These are phyloP conservation scores for Prunus campanulata DNA, from an alignment of 306 rosid genomes.

Conservation along the genomic window DNA sequence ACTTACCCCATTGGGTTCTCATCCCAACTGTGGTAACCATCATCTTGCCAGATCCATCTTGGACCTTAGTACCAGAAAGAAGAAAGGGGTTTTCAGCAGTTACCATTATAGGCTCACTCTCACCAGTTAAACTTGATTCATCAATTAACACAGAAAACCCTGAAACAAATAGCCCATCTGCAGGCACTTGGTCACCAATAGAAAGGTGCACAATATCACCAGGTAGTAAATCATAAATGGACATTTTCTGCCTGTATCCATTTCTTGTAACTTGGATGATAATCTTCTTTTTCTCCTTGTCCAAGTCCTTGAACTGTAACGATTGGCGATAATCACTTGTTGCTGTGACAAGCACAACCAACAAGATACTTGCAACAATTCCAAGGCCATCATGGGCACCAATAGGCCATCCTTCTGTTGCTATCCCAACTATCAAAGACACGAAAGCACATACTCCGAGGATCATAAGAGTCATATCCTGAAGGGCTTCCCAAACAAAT, in stretches of 20 bases:
- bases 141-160: constrained; percentile 85
- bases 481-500: constrained; percentile 98
- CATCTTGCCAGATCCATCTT: constrained; percentile 95
- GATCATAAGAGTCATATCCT: constrained; percentile 95
- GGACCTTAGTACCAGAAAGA: constrained; percentile 93
- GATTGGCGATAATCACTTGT: constrained; percentile 93
- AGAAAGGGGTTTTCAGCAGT: constrained; percentile 70
- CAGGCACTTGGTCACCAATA: constrained; percentile 93
- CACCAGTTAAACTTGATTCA: constrained; percentile 95
- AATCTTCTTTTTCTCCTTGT: constrained; percentile 94
- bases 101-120: constrained; percentile 89
- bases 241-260: constrained; percentile 87
- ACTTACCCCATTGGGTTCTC: constrained; percentile 99
- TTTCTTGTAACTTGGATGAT: constrained; percentile 85
- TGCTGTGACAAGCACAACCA: constrained; percentile 95
- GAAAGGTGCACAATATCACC: constrained; percentile 91
- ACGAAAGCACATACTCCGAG: constrained; percentile 86
- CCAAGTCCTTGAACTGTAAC: constrained; percentile 87
- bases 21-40: constrained; percentile 88
- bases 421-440: constrained; percentile 78
- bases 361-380: constrained; percentile 85
- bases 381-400: constrained; percentile 98
- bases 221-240: constrained; percentile 87
- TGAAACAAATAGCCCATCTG: constrained; percentile 82
- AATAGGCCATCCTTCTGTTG: constrained; percentile 88